Evolutionary conservation across 208 protist species (phyloP).

Genomic region (Kentomonas sorsogonicus): DNA sequence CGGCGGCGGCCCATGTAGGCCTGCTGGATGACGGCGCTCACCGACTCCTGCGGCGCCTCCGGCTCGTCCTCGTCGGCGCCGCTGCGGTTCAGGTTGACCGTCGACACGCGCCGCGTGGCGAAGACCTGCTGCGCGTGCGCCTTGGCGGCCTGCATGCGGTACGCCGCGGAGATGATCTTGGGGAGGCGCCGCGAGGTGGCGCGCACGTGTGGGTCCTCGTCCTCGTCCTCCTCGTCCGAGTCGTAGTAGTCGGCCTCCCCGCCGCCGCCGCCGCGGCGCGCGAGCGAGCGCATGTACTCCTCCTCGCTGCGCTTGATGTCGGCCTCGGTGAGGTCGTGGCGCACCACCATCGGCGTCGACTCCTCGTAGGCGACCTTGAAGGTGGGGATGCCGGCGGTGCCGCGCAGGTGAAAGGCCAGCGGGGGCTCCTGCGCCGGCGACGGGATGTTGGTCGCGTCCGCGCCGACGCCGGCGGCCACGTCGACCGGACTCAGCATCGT

Average conservation of each 20-base stretch:
- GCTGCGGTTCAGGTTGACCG: neutral
- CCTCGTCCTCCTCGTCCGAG: neutral
- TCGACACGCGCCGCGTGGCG: neutral
- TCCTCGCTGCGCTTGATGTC: neutral
- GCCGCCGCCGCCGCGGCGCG: neutral
- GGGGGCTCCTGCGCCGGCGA: neutral
- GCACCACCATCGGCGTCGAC: constrained; percentile 2
- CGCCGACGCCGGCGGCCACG: no score
- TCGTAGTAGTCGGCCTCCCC: neutral
- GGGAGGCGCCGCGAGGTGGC: neutral
- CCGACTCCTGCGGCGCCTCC: neutral
- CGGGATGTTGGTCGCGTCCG: no score
- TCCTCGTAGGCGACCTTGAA: constrained; percentile 3
- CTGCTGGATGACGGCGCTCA: constrained; percentile 36
- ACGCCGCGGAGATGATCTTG: constrained; percentile 10
- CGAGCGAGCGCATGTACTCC: no score
- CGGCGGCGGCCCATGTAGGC: constrained; percentile 38
- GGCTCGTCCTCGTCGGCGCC: constrained; percentile 11
- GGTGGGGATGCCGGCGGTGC: neutral
- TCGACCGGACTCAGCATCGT: no score
- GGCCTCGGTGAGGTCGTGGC: neutral
- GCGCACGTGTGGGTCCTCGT: neutral
- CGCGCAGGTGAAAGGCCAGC: neutral
- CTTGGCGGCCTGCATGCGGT: constrained; percentile 10
- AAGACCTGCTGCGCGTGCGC: neutral